Base-by-base conservation (phyloP, 768 basidiomycete genomes). In the Daedaleopsis nitida region DNA sequence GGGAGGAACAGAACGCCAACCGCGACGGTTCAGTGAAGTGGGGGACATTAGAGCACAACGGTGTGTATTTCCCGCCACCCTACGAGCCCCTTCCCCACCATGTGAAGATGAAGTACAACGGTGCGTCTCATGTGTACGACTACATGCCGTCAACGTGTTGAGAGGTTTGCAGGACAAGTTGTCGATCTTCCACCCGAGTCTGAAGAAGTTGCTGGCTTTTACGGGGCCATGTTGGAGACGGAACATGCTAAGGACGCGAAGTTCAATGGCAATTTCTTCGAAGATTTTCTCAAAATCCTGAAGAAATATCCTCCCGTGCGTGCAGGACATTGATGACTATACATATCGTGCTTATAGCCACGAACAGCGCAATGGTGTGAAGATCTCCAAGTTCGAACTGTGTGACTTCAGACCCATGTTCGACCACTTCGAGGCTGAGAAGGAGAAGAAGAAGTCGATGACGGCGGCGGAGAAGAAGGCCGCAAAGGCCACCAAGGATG, bases 201-300 rank as follows among this genome's bases (percentile, higher is more conserved):
- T 8, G 97, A 99, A 76, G 97, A 99, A 74, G 96, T 98, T 49
- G 96, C 97, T 32, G 90, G 91, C 9, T 99, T 99, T 76, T 99
- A 96, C 69, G 97, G 80, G 38, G 92, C 94, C 19, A 84, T 98
- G 81, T 70, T 98, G 39, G 94, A 95, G 74, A 92, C 92, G 8
- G 92, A 95, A 62, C 96, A 99, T 69, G 92, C 92, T 7, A 81
- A 90, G 75, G 95, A 98, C 72, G 80, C 79, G 14, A 86, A 81
- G 0, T 99, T 99, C 79, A 91, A 92, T 74, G 87, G 88, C 73
- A 98, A 99, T 74, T 99, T 99, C 75, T 99, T 98, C 73, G 82
- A 88, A 0, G 96, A 98, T 72, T 98, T 90, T 84, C 80, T 85
- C 62, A 83, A 76, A 11, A 81, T 96, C 19, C 73, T 99, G 63